phyloP scores from a whole-genome alignment of 1,139 yeast species.

The Pneumocystis wakefieldiae region DNA sequence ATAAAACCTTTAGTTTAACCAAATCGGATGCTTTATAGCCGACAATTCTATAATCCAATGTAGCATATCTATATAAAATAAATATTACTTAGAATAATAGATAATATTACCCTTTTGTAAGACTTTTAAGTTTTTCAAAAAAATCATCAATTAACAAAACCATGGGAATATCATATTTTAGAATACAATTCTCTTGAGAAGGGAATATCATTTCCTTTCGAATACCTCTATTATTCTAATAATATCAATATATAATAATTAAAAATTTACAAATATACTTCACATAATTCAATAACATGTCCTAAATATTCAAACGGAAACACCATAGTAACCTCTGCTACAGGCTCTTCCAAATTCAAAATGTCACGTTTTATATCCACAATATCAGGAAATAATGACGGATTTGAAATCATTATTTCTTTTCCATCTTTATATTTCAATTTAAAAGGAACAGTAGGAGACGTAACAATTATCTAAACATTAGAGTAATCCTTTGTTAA shows the following conservation, averaged over 20 bases:
- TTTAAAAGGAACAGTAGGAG: constrained; percentile 91
- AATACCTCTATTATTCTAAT: constrained; percentile 45
- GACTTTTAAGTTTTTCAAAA: constrained; percentile 81
- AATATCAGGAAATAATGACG: constrained; percentile 75
- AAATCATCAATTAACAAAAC: constrained; percentile 88
- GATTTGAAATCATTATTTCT: constrained; percentile 60
- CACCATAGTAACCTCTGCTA: constrained; percentile 79
- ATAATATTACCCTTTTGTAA: constrained; percentile 46
- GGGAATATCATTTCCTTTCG: constrained; percentile 69
- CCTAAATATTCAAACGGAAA: constrained; percentile 85
- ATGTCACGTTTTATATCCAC: constrained; percentile 30
- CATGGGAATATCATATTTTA: constrained; percentile 69
- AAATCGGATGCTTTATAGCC: constrained; percentile 72
- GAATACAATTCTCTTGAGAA: constrained; percentile 53
- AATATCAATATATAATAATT: background rate
- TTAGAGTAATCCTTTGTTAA: background rate
- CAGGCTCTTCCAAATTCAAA: constrained; percentile 62
- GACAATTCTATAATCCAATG: constrained; percentile 84
- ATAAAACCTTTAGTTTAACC: constrained; percentile 50
- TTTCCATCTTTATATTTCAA: constrained; percentile 49
- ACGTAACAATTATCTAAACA: constrained; percentile 52
- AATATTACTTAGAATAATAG: background rate
- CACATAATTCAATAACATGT: constrained; percentile 70
- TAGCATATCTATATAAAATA: constrained; percentile 39
- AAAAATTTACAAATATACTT: constrained; percentile 24